Conservation (phyloP, 768 basidiomycete species). For the Tulasnella sp. region DNA sequence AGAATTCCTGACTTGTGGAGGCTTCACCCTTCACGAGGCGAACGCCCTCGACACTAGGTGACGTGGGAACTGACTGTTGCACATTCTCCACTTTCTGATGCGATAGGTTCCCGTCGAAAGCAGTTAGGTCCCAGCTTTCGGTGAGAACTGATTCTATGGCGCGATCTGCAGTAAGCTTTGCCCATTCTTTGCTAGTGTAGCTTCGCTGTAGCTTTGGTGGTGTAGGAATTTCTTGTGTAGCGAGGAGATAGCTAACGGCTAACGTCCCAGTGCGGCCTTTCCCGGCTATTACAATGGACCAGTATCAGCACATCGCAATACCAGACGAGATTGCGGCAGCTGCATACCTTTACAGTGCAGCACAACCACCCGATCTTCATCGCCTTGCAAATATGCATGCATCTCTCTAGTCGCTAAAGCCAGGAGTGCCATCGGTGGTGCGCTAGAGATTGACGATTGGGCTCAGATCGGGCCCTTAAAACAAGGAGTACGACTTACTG, state of each 20-base stretch:
- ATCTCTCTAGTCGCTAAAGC: conserved; percentile 67
- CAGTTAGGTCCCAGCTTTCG: neutral
- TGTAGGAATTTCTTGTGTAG: conserved; percentile 39
- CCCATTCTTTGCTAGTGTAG: conserved; percentile 39
- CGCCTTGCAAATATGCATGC: conserved; percentile 55
- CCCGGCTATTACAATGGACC: conserved; percentile 38
- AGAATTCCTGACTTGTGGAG: conserved; percentile 9
- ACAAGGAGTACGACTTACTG: conserved; percentile 42
- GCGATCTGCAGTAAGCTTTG: conserved; percentile 38
- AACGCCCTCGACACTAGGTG: too few relatives aligned
- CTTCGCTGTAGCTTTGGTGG: conserved; percentile 41
- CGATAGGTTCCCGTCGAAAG: too few relatives aligned
- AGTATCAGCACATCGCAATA: neutral
- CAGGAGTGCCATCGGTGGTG: conserved; percentile 67
- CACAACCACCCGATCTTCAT: conserved; percentile 59
- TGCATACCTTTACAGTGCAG: conserved; percentile 77
- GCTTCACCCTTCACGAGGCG: neutral
- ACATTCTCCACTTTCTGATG: neutral
- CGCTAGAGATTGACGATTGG: conserved; percentile 31
- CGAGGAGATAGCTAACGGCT: conserved; percentile 71
- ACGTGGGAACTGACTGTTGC: too few relatives aligned
- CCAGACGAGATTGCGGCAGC: neutral
- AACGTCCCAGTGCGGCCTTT: conserved; percentile 82
- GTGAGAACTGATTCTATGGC: conserved; percentile 32
- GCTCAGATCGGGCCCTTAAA: neutral